These are phyloP conservation scores for Trichoderma oligosporum DNA, from an alignment of 2,329 filamentous ascomycete genomes.

Conservation along the genomic window DNA sequence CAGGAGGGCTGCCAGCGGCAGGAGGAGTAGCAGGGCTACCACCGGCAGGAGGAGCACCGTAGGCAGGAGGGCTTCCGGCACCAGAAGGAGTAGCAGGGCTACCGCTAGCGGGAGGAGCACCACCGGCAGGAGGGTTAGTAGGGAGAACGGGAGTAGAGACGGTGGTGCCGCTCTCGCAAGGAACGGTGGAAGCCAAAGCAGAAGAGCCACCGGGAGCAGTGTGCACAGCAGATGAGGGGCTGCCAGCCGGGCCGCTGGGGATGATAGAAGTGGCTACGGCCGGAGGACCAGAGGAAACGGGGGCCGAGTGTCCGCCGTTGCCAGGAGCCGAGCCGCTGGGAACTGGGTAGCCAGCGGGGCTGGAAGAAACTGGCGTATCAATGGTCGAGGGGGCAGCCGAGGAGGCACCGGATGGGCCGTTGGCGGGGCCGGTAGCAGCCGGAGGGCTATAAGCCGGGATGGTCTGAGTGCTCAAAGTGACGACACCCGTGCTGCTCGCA, in stretches of 20 bases:
- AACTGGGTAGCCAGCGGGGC: background rate
- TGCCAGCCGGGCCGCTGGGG: background rate
- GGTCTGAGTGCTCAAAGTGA: constrained; percentile 16
- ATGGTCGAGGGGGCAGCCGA: constrained; percentile 1
- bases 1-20: constrained; percentile 3
- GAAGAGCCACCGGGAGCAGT: constrained; percentile 11
- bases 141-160: background rate
- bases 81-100: background rate
- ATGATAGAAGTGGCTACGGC: background rate
- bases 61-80: constrained; percentile 2
- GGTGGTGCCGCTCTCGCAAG: constrained; percentile 14
- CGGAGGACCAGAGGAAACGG: background rate
- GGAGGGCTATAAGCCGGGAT: background rate
- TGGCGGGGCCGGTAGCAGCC: constrained; percentile 7
- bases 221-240: background rate
- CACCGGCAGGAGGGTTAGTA: constrained; percentile 1
- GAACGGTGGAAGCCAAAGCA: background rate
- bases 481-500: constrained; percentile 1
- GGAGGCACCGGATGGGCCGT: background rate
- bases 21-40: constrained; percentile 16
- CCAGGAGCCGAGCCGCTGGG: background rate
- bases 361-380: constrained; percentile 20
- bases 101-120: constrained; percentile 2
- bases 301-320: background rate
- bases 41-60: constrained; percentile 9